Conservation (phyloP, 257 asterid genomes). For the Capsicum chinense region DNA sequence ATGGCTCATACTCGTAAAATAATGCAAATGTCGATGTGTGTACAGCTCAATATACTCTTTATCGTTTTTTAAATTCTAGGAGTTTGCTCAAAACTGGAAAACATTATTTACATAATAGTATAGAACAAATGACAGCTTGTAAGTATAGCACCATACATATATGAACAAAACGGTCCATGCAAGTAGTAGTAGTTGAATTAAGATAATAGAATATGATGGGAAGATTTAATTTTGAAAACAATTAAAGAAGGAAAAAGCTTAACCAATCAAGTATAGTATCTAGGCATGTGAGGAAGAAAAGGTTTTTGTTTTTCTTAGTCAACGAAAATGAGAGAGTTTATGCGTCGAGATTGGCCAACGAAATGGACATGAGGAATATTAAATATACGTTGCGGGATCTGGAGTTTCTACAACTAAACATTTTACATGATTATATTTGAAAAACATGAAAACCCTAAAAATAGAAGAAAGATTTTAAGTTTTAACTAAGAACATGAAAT, state of each 20-base stretch:
- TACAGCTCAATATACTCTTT: background rate
- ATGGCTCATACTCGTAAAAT: too few species aligned
- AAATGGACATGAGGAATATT: background rate
- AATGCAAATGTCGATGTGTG: too few species aligned
- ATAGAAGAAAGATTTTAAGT: background rate
- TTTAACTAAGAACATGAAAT: background rate
- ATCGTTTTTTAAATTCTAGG: background rate
- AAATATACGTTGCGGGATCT: background rate
- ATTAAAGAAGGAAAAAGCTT: background rate
- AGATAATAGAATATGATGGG: background rate
- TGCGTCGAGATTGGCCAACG: background rate
- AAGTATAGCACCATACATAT: background rate
- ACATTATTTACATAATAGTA: background rate
- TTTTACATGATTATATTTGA: background rate
- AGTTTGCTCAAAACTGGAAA: background rate
- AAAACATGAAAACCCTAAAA: background rate
- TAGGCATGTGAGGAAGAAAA: slow-evolving; percentile 10
- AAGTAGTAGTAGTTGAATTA: background rate
- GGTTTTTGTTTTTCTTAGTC: slow-evolving; percentile 19
- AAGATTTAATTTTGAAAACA: background rate
- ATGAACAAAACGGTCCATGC: background rate
- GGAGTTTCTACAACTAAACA: background rate
- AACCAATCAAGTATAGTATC: background rate
- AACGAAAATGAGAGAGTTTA: slow-evolving; percentile 9
- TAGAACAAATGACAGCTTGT: slow-evolving; percentile 8